Evolutionary conservation across 495 filamentous ascomycete species (phyloP), one percentile per base, ranked within the genome.

Genomic region (Aspergillus wentii): DNA sequence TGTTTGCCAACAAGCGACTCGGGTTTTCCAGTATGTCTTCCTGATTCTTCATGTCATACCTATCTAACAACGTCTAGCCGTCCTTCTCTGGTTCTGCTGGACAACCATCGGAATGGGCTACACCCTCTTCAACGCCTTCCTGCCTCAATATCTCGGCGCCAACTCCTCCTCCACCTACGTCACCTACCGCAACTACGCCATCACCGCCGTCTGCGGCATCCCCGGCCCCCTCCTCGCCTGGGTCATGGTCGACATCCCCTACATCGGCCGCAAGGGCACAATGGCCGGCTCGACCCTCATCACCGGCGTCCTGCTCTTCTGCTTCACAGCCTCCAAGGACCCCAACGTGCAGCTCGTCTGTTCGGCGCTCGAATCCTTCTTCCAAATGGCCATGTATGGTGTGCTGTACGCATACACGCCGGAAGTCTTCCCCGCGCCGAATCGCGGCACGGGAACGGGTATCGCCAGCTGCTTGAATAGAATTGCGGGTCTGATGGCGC

Each of bases 341-440:
- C 43, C 66, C 7, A 61, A 63, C 22, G 49, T 56, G n/a, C 66
- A 73, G 33, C 62, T 76, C 13, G 61, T 56, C 5, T 76, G 71
- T 46, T 62, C 52, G 6, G 64, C 64, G 6, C 41, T 74, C 10
- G 62, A 73, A 27, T 65, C 71, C 9, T 74, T 76, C 51, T 71
- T 75, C 58, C 66, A 77, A 52, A 72, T 73, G 40, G 64, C 69
- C 41, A 75, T 70, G 64, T 72, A 76, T 35, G 74, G 71, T 11
- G 71, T 77, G 1, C 38, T 80, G 3, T 75, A 75, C 37, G 66
- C 67, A 10, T 75, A 75, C 46, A 79, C 76, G 1, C 71, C 74
- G 1, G 76, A 79, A 38, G 62, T 78, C 2, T 72, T 79, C 51
- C 72, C 76, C 1, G 66, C 74, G 8, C 69, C 70, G 1, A 67